Base-by-base conservation (phyloP, 1,284 basidiomycete species). In the Coniferiporia sulphurascens region DNA sequence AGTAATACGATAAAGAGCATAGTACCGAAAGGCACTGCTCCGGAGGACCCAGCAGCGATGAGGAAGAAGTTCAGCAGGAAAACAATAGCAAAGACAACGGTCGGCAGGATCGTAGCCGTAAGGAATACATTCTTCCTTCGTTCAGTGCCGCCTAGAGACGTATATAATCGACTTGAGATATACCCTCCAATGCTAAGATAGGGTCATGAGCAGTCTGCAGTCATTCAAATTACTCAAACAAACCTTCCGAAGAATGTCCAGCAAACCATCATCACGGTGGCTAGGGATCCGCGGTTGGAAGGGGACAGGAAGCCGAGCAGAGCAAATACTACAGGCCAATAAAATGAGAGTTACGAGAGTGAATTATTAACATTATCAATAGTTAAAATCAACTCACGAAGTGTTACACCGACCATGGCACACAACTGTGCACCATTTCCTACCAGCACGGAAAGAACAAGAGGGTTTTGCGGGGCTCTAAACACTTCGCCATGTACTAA, bases 241-340 rank as follows among this genome's bases (percentile, higher is more conserved):
- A 67, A 84, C 88, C 83, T 77, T 72, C 94, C 93, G 68, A 98
- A 98, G 64, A 98, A 79, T 0, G 94, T 93, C 93, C 94, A 98
- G 69, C 87, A 93, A 21, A 98, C 85, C 76, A 98, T 89, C 87
- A 99, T 95, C 49, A 98, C 92, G 1, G 95, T 98, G 0, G 93
- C 93, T 10, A 99, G 83, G 6, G 93, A 91, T 36, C 96, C 96
- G 44, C 96, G 87, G 70, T 98, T 98, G 13, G 94, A 95, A 1
- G 96, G 96, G 1, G 93, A 96, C 45, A 98, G 78, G 78, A 98
- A 98, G n/a, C 96, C 96, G 54, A 98, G 75, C n/a, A 98, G 78
- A 1, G 96, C 96, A 71, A 98, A 99, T 3, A 98, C 86, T 90
- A 65, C 3, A 21, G 10, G 34, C n/a, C 15, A 13, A 21, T n/a